These are phyloP conservation scores for Stereocaulon alpinum DNA, from an alignment of 495 filamentous ascomycete species.

Conservation along the genomic window DNA sequence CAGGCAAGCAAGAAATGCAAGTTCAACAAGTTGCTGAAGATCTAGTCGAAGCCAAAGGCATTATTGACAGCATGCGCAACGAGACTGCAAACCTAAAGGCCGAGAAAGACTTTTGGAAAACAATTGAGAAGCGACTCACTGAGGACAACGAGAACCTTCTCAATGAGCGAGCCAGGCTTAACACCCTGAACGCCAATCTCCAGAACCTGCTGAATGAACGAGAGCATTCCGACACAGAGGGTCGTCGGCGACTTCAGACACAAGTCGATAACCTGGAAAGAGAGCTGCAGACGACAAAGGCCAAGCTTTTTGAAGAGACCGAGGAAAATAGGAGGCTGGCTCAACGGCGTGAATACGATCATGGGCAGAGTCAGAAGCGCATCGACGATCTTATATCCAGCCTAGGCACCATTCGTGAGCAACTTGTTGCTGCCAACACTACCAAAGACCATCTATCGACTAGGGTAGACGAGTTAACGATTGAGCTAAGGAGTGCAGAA, in stretches of 20 bases:
- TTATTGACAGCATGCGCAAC: conserved; percentile 76
- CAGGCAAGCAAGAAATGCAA: conserved; percentile 77
- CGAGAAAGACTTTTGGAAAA: conserved; percentile 84
- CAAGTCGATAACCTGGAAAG: conserved; percentile 66
- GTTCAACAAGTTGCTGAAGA: conserved; percentile 92
- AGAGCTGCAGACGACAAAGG: conserved; percentile 67
- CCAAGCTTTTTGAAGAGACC: conserved; percentile 70
- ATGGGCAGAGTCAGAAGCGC: conserved; percentile 70
- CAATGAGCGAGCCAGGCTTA: conserved; percentile 72
- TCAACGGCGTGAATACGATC: conserved; percentile 77
- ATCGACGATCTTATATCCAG: conserved; percentile 83
- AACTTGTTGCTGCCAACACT: conserved; percentile 72
- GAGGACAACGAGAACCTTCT: conserved; percentile 78
- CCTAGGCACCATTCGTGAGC: conserved; percentile 67
- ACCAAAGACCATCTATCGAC: conserved; percentile 77
- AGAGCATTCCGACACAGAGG: conserved; percentile 74
- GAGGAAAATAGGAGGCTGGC: conserved; percentile 72
- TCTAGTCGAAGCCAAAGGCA: conserved; percentile 69
- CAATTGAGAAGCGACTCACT: conserved; percentile 72
- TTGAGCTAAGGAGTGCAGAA: conserved; percentile 78
- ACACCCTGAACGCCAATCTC: conserved; percentile 64
- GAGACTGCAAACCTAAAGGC: conserved; percentile 89
- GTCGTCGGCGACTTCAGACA: conserved; percentile 61
- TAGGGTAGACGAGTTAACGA: conserved; percentile 75
- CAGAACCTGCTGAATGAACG: conserved; percentile 85